phyloP scores from a whole-genome alignment of 345 rosid genomes.

The Mallotus nudiflorus region DNA sequence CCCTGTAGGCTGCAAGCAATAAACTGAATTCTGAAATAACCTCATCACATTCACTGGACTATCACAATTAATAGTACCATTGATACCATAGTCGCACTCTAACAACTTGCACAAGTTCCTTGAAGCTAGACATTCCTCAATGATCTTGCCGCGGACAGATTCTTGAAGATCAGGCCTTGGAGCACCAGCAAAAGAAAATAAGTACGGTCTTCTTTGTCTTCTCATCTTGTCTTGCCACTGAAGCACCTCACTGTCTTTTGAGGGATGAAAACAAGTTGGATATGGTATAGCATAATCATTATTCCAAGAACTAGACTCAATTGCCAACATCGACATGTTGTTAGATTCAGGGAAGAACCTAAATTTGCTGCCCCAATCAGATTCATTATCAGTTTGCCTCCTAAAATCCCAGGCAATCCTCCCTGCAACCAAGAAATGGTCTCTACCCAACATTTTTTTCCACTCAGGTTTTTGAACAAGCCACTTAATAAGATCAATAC shows the following conservation, averaged over 20 bases:
- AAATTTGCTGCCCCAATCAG: constrained; percentile 33
- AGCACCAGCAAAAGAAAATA: constrained; percentile 32
- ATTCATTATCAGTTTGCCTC: constrained; percentile 24
- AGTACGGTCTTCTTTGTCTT: constrained; percentile 21
- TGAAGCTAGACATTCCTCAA: constrained; percentile 27
- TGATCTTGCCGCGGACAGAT: constrained; percentile 26
- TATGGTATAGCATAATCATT: constrained; percentile 37
- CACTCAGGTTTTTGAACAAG: constrained; percentile 24
- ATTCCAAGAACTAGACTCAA: constrained; percentile 33
- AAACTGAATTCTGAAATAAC: constrained; percentile 27
- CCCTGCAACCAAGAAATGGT: constrained; percentile 31
- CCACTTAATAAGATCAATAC: constrained; percentile 25
- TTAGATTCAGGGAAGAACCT: constrained; percentile 27
- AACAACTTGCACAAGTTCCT: constrained; percentile 23
- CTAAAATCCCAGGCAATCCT: constrained; percentile 37
- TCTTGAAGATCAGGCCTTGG: constrained; percentile 27
- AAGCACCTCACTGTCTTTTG: constrained; percentile 12
- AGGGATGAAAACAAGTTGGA: constrained; percentile 35
- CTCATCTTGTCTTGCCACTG: constrained; percentile 30
- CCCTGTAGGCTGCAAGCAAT: constrained; percentile 29
- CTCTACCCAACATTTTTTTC: constrained; percentile 28
- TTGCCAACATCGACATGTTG: constrained; percentile 34
- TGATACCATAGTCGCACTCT: constrained; percentile 21
- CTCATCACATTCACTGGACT: constrained; percentile 30
- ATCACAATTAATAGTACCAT: constrained; percentile 25